Evolutionary conservation across 148 eudicot genomes (phyloP).

Genomic region (Rhododendron mucronatum): DNA sequence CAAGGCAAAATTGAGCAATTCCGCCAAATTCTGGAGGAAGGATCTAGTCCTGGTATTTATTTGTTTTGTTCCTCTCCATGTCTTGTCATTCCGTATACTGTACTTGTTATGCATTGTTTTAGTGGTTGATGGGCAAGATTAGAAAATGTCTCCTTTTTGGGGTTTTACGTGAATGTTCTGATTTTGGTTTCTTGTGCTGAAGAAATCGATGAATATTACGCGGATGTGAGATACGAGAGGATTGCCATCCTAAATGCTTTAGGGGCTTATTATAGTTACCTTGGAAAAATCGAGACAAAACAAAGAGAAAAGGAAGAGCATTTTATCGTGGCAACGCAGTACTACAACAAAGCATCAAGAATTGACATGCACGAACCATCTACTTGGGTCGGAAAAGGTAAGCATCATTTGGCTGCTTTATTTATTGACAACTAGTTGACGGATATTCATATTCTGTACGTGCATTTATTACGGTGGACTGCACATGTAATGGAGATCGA

Average conservation of each 20-base stretch:
- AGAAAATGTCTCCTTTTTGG: background rate
- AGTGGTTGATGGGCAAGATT: background rate
- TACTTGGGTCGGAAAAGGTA: constrained; percentile 98
- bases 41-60: constrained; percentile 72
- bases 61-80: background rate
- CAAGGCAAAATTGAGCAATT: constrained; percentile 89
- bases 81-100: background rate
- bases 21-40: constrained; percentile 88
- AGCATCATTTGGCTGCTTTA: background rate
- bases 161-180: background rate
- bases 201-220: constrained; percentile 91
- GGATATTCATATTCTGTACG: background rate
- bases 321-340: constrained; percentile 65
- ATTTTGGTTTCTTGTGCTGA: constrained; percentile 26
- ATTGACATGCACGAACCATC: constrained; percentile 95
- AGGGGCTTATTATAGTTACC: constrained; percentile 83
- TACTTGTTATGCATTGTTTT: background rate
- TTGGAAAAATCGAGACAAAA: constrained; percentile 80
- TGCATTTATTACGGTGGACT: background rate
- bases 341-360: constrained; percentile 86
- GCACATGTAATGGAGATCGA: background rate
- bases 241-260: constrained; percentile 92
- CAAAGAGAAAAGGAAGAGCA: constrained; percentile 71
- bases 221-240: constrained; percentile 90
- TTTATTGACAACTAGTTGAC: background rate